Base-by-base conservation (phyloP, 768 basidiomycete species). In the Xerocomus potaroensis region DNA sequence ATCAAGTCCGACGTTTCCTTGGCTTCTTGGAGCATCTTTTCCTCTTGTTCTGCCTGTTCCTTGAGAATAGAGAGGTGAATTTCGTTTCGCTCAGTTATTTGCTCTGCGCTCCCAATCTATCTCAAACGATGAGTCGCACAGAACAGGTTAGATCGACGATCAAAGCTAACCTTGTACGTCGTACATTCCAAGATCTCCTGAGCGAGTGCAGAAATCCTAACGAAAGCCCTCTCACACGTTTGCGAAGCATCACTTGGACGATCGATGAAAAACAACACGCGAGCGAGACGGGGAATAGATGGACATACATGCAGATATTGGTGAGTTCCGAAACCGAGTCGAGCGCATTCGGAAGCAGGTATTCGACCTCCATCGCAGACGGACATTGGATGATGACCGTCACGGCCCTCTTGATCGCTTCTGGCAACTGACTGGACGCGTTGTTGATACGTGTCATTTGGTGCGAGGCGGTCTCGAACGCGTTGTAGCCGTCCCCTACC, bases 401-500 rank as follows among this genome's bases (percentile, higher is more conserved):
- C 6, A 56, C 55, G 0, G 47, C 49, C 29, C 49, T 48, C 44
- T 41, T 56, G 46, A 56, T 56, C 18, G 50, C 45, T 6, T 51
- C 54, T 1, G 54, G 55, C 14, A 56, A 27, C 19, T 56, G 54
- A 27, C 47, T 41, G 11, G 54, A 56, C 4, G 55, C 54, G 2
- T 56, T 57, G 19, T 56, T 48, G 47, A 57, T 56, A 6, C 54
- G 55, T 9, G 44, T 57, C 55, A 57, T 57, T 31, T 57, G 43
- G 24, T 56, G 41, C 3, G 54, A 56, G 8, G 54, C 50, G 0
- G 50, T 57, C 41, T 56, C 55, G 31, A 57, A 56, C 26, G 54
- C 55, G 23, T 19, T 56, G n/a, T 56, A 57, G 5, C 55, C 55
- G 11, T 57, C 54, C 7, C 55, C 55, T 1, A 56, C 54, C 54